Percentiles rank a stretch among this genome's conserved stretches.
phyloP scores from a whole-genome alignment of 2,329 filamentous ascomycete species.

The Ambrosiella xylebori region DNA sequence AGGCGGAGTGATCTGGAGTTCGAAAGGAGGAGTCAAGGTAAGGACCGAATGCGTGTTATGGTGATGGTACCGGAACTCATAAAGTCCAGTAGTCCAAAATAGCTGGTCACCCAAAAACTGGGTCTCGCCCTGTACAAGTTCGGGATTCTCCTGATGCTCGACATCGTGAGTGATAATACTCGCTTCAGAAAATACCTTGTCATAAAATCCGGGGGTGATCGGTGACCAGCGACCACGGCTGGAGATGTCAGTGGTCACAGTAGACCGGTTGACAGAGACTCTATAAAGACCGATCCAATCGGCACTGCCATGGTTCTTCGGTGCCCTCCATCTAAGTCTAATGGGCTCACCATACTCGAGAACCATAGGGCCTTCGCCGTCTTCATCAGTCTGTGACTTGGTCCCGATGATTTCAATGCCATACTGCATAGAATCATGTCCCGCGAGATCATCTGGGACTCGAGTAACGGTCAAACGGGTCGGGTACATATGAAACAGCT shows the following conservation, averaged over 20 bases:
- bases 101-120: constrained; percentile 82
- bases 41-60: constrained; percentile 84
- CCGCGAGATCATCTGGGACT: constrained; percentile 62
- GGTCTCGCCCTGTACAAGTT: constrained; percentile 59
- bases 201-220: constrained; percentile 59
- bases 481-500: constrained; percentile 78
- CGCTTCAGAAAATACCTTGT: constrained; percentile 43
- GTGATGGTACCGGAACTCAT: constrained; percentile 95
- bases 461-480: constrained; percentile 69
- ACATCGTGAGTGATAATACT: background rate
- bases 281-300: constrained; percentile 97
- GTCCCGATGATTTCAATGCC: constrained; percentile 57
- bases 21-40: constrained; percentile 84
- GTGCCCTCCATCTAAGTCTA: constrained; percentile 77
- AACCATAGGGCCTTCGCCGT: constrained; percentile 46
- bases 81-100: constrained; percentile 93
- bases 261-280: constrained; percentile 80
- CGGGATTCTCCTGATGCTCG: background rate
- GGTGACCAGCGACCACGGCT: constrained; percentile 83
- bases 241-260: constrained; percentile 66
- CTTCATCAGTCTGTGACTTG: constrained; percentile 11
- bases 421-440: constrained; percentile 65
- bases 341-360: constrained; percentile 86
- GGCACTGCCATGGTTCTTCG: constrained; percentile 67
- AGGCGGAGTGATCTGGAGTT: constrained; percentile 56